Evolutionary conservation across 2,329 filamentous ascomycete genomes (phyloP).

Genomic region (Trichoderma sp.): DNA sequence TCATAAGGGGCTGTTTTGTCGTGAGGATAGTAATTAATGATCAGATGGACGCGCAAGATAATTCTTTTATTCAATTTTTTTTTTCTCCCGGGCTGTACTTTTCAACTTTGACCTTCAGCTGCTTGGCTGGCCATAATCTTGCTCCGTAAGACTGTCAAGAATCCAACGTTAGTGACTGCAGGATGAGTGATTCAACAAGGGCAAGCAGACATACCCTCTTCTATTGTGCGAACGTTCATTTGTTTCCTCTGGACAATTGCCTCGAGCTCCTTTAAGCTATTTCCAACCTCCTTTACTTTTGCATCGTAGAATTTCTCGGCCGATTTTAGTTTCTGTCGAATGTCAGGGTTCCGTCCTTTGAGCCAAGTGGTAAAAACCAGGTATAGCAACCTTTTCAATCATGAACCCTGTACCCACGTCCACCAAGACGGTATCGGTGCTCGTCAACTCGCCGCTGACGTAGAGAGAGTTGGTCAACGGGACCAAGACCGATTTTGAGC

Average conservation of each 20-base stretch:
- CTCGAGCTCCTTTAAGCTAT: slow-evolving; percentile 56
- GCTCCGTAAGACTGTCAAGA: slow-evolving; percentile 37
- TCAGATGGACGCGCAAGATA: neutral
- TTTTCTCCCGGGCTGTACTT: neutral
- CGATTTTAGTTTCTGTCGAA: slow-evolving; percentile 47
- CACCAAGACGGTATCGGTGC: slow-evolving; percentile 75
- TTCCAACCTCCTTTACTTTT: slow-evolving; percentile 52
- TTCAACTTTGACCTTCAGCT: slow-evolving; percentile 13
- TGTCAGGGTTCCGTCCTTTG: slow-evolving; percentile 14
- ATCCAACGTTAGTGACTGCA: slow-evolving; percentile 7
- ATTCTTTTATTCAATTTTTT: neutral
- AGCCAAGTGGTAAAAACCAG: neutral
- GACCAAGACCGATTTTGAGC: slow-evolving; percentile 68
- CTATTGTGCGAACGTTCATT: slow-evolving; percentile 78
- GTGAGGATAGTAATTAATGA: neutral
- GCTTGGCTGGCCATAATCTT: slow-evolving; percentile 39
- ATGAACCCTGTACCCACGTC: slow-evolving; percentile 94
- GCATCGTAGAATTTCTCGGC: slow-evolving; percentile 56
- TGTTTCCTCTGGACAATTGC: slow-evolving; percentile 67
- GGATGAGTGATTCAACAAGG: neutral
- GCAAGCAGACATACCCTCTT: slow-evolving; percentile 63
- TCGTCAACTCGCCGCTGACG: slow-evolving; percentile 76
- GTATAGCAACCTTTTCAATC: slow-evolving; percentile 72
- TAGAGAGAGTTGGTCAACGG: slow-evolving; percentile 93
- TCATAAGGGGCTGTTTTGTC: neutral